phyloP scores from a whole-genome alignment of 2,329 filamentous ascomycete genomes.

The Sporothrix globosa region DNA sequence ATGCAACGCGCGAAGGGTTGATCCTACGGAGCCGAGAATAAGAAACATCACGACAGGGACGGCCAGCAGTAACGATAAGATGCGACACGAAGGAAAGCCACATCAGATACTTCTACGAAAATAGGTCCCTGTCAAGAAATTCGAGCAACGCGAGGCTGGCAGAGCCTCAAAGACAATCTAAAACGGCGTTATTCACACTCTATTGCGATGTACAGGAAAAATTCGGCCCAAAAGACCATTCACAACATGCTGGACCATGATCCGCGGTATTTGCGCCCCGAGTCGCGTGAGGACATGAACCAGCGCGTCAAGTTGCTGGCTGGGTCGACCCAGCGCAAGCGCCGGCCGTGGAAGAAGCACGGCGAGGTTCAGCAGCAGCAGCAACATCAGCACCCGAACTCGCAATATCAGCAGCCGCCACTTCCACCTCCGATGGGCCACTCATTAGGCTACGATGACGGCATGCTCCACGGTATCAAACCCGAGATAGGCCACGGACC shows the following conservation, averaged over 20 bases:
- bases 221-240: constrained; percentile 63
- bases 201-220: constrained; percentile 45
- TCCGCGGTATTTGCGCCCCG: constrained; percentile 60
- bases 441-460: constrained; percentile 27
- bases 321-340: constrained; percentile 46
- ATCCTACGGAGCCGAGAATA: neutral
- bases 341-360: constrained; percentile 32
- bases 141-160: neutral
- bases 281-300: constrained; percentile 55
- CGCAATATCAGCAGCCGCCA: constrained; percentile 20
- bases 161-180: neutral
- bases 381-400: neutral
- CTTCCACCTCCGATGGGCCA: constrained; percentile 12
- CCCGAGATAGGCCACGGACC: constrained; percentile 27
- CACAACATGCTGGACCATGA: constrained; percentile 61
- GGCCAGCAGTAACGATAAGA: neutral
- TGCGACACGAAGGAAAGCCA: neutral
- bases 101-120: neutral
- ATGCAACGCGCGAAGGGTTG: neutral
- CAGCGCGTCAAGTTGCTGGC: constrained; percentile 53
- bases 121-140: neutral
- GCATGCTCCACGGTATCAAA: constrained; percentile 30
- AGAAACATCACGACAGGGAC: neutral
- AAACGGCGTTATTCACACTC: constrained; percentile 28
- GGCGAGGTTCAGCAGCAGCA: constrained; percentile 17